Evolutionary conservation across 2,329 filamentous ascomycete genomes (phyloP).

Genomic region (Nemania diffusa): DNA sequence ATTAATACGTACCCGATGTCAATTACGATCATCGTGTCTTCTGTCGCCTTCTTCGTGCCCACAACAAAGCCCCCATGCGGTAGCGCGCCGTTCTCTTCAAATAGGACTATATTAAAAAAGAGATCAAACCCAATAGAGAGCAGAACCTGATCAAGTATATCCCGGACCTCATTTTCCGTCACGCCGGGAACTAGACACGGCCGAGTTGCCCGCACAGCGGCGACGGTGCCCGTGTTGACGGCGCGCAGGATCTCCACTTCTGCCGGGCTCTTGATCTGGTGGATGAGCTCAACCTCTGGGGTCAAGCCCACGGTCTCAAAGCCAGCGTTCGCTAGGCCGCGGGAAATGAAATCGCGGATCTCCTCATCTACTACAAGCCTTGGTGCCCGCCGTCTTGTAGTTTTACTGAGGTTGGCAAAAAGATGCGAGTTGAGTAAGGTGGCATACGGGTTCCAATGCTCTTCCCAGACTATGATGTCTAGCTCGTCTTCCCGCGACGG

Average conservation of each 20-base stretch:
- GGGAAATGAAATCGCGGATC: slow-evolving; percentile 70
- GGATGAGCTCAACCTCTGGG: slow-evolving; percentile 65
- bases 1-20: slow-evolving; percentile 60
- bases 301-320: slow-evolving; percentile 66
- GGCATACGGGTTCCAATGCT: slow-evolving; percentile 71
- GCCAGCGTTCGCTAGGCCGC: slow-evolving; percentile 63
- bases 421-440: slow-evolving; percentile 61
- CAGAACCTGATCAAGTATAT: slow-evolving; percentile 65
- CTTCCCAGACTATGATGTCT: slow-evolving; percentile 69
- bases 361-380: slow-evolving; percentile 73
- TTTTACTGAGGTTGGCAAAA: slow-evolving; percentile 43
- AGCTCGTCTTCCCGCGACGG: slow-evolving; percentile 61
- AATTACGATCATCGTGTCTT: slow-evolving; percentile 69
- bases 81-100: slow-evolving; percentile 65
- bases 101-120: slow-evolving; percentile 73
- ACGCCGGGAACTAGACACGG: slow-evolving; percentile 65
- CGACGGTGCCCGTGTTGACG: slow-evolving; percentile 72
- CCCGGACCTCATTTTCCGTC: slow-evolving; percentile 67
- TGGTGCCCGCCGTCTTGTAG: slow-evolving; percentile 36
- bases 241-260: slow-evolving; percentile 68
- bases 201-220: slow-evolving; percentile 67
- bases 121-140: slow-evolving; percentile 63
- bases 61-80: slow-evolving; percentile 65
- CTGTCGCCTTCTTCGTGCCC: slow-evolving; percentile 61
- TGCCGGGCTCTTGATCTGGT: slow-evolving; percentile 66